Percentiles rank a stretch among this genome's conserved stretches.
phyloP scores from a whole-genome alignment of 2,329 filamentous ascomycete genomes.

The Talaromyces sp. region DNA sequence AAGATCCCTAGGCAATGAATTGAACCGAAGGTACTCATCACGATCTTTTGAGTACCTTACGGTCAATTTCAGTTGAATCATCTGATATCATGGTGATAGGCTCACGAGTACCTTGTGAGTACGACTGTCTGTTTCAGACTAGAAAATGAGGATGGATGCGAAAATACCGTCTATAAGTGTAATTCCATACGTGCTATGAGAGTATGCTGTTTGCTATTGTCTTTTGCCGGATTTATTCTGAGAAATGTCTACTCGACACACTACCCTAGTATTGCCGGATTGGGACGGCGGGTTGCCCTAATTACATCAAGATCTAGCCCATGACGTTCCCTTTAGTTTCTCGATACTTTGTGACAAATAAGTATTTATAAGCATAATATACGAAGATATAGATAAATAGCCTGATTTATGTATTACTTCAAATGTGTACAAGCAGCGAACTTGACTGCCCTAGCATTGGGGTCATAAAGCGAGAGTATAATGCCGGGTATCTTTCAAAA shows the following conservation, averaged over 20 bases:
- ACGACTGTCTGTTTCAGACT: neutral
- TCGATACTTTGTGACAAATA: too few relatives aligned
- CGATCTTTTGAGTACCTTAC: neutral
- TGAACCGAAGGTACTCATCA: neutral
- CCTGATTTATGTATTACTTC: neutral
- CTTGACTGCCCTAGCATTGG: neutral
- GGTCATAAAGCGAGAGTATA: conserved; percentile 7
- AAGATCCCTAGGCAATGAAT: neutral
- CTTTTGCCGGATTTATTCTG: neutral
- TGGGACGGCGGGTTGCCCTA: neutral
- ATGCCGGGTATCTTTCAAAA: neutral
- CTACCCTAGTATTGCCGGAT: neutral
- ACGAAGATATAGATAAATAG: neutral
- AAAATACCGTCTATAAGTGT: too few relatives aligned
- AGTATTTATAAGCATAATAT: neutral
- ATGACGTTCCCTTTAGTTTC: neutral
- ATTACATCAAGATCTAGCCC: neutral
- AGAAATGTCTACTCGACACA: neutral
- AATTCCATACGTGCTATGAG: neutral
- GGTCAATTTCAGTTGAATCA: neutral
- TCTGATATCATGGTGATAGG: neutral
- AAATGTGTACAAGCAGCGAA: neutral
- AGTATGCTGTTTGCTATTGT: neutral
- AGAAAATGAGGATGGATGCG: neutral
- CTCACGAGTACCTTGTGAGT: conserved; percentile 1